Conservation (phyloP, 495 filamentous ascomycete genomes). For the Penicillium ochrochloron region DNA sequence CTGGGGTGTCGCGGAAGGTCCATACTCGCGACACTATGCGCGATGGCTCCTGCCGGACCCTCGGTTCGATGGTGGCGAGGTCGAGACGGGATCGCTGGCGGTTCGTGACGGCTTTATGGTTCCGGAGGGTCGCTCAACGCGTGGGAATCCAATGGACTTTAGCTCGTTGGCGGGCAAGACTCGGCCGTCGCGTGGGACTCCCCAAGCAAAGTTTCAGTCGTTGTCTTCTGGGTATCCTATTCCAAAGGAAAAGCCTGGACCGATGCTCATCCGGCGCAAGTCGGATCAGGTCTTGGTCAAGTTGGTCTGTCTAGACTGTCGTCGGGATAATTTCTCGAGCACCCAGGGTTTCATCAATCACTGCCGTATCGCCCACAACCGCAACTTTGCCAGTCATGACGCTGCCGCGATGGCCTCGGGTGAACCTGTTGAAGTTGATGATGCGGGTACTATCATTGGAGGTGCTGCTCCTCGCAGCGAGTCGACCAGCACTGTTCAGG, state of each 20-base stretch:
- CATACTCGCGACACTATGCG: conserved; percentile 91
- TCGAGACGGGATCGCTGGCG: conserved; percentile 38
- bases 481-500: conserved; percentile 33
- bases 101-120: conserved; percentile 35
- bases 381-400: conserved; percentile 92
- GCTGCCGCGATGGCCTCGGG: conserved; percentile 90
- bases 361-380: conserved; percentile 90
- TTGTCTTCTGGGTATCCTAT: conserved; percentile 73
- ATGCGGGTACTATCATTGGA: conserved; percentile 59
- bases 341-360: conserved; percentile 99
- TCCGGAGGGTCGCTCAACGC: conserved; percentile 70
- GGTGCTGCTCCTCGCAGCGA: conserved; percentile 45
- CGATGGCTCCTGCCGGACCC: conserved; percentile 92
- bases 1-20: conserved; percentile 88
- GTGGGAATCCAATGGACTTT: conserved; percentile 68
- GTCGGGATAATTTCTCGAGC: conserved; percentile 87
- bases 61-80: conserved; percentile 73
- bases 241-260: conserved; percentile 67
- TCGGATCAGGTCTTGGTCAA: conserved; percentile 69
- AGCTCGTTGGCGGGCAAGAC: conserved; percentile 59
- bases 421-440: conserved; percentile 73
- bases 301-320: conserved; percentile 86
- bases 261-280: conserved; percentile 63
- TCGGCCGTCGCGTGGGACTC: conserved; percentile 63
- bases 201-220: conserved; percentile 67